phyloP scores from a whole-genome alignment of 73 alveolate genomes.

The Tetrahymena borealis region DNA sequence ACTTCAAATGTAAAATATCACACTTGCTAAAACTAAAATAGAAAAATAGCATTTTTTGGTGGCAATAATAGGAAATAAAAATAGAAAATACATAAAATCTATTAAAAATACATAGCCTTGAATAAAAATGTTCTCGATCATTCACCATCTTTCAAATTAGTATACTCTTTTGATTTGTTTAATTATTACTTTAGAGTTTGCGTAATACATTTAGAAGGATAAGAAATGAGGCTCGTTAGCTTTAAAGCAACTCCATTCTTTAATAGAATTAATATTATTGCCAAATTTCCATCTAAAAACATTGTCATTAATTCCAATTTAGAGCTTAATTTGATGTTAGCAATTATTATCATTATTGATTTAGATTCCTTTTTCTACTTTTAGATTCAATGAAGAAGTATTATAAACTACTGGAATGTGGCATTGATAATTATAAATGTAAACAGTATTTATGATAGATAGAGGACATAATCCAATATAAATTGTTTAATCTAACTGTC shows the following conservation, averaged over 20 bases:
- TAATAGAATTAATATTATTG: neutral
- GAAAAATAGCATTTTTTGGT: too few species aligned
- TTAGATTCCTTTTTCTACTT: neutral
- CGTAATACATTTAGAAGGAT: neutral
- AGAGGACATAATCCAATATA: neutral
- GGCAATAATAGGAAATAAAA: too few species aligned
- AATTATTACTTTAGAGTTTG: neutral
- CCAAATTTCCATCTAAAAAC: neutral
- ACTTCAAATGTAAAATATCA: too few species aligned
- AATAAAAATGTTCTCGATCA: neutral
- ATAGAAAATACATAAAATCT: neutral
- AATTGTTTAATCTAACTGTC: neutral
- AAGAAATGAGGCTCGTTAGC: neutral
- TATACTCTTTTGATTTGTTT: neutral
- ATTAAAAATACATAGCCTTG: neutral
- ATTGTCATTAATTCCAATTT: neutral
- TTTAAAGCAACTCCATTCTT: neutral
- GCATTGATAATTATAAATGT: neutral
- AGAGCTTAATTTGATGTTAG: neutral
- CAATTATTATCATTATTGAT: neutral
- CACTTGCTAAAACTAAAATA: too few species aligned
- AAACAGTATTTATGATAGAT: neutral
- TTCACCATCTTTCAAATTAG: neutral
- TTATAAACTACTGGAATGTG: neutral
- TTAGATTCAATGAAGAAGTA: neutral